Evolutionary conservation across 2,329 filamentous ascomycete species (phyloP).

Genomic region (Cercospora sojina): DNA sequence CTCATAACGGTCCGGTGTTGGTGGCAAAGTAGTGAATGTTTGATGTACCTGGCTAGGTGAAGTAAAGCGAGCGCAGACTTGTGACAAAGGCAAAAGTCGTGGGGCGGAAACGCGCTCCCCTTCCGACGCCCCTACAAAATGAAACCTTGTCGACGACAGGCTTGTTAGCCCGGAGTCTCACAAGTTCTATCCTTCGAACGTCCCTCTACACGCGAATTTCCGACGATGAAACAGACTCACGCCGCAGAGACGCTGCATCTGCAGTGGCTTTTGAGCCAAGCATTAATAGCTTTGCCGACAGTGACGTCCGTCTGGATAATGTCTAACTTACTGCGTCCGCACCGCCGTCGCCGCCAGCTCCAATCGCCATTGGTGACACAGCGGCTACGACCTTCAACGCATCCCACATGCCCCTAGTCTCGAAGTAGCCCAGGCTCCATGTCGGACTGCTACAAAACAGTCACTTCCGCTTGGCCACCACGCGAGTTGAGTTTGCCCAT

Average conservation of each 20-base stretch:
- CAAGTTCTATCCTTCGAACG: neutral
- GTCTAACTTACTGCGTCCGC: neutral
- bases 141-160: neutral
- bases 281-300: neutral
- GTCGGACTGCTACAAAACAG: neutral
- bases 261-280: neutral
- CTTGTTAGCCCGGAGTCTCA: neutral
- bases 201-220: neutral
- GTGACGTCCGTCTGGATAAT: neutral
- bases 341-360: neutral
- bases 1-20: neutral
- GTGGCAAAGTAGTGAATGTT: neutral
- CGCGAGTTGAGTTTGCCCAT: neutral
- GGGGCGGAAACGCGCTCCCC: neutral
- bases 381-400: neutral
- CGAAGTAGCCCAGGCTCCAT: neutral
- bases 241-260: neutral
- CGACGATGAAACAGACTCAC: neutral
- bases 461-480: neutral
- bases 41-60: neutral
- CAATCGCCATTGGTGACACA: neutral
- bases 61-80: neutral
- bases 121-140: neutral
- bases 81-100: neutral
- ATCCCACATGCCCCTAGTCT: neutral